These are phyloP conservation scores for Tetrapisispora iriomotensis DNA, from an alignment of 805 yeast genomes.

Conservation along the genomic window DNA sequence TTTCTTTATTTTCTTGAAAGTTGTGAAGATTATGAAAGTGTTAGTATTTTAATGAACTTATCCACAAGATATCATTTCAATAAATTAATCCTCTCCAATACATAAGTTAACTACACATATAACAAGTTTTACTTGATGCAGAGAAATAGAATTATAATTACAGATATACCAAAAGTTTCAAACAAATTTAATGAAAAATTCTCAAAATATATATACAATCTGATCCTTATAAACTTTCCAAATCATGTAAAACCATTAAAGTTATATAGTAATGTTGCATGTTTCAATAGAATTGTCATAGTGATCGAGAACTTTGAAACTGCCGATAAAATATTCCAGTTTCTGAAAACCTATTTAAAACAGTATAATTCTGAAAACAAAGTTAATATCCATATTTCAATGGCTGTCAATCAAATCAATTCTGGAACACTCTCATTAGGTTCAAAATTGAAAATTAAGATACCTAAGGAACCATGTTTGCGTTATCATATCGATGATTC, in stretches of 20 bases:
- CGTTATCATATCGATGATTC: conserved; percentile 9
- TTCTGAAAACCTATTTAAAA: conserved; percentile 7
- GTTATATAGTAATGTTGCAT: conserved; percentile 33
- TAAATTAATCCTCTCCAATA: background rate
- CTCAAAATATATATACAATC: conserved; percentile 11
- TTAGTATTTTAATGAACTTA: no score
- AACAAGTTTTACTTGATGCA: background rate
- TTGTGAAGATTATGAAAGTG: no score
- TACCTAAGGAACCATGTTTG: background rate
- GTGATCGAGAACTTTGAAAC: conserved; percentile 21
- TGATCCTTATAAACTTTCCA: conserved; percentile 19
- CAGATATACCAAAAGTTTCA: conserved; percentile 20
- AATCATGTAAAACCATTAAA: conserved; percentile 11
- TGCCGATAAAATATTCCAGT: conserved; percentile 16
- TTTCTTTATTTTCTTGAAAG: no score
- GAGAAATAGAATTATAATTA: conserved; percentile 25
- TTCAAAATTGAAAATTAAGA: no score
- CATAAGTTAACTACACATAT: no score
- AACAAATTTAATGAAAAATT: conserved; percentile 8
- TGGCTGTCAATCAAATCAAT: background rate
- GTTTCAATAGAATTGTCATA: conserved; percentile 35
- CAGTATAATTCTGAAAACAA: background rate
- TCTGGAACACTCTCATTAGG: background rate
- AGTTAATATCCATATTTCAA: background rate
- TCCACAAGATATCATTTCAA: background rate